phyloP scores from a whole-genome alignment of 176 grass and related monocot genomes.

The Melocanna baccifera region DNA sequence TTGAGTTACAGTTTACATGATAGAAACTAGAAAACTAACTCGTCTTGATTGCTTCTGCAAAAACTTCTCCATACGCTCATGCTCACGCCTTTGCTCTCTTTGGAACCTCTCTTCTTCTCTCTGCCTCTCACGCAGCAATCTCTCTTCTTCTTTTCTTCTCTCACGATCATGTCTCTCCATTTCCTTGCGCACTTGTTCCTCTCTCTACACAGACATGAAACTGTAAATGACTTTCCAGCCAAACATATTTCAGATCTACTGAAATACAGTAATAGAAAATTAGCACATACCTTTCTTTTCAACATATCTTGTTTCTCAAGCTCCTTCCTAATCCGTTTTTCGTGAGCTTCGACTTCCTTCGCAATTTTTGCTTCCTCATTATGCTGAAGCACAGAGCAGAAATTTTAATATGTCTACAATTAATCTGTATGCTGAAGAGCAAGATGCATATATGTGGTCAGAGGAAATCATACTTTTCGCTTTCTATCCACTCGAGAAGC shows the following conservation, averaged over 20 bases:
- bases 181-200: conserved; percentile 90
- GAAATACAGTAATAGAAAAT: conserved; percentile 19
- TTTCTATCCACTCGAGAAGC: conserved; percentile 71
- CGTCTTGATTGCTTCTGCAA: conserved; percentile 73
- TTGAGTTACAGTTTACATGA: conserved; percentile 9
- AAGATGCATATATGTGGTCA: conserved; percentile 18
- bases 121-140: conserved; percentile 79
- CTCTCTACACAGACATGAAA: conserved; percentile 54
- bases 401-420: conserved; percentile 27
- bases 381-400: conserved; percentile 40
- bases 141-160: conserved; percentile 97
- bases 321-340: conserved; percentile 92
- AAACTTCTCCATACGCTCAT: conserved; percentile 87
- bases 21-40: conserved; percentile 53
- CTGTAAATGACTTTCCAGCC: conserved; percentile 8
- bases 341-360: conserved; percentile 97
- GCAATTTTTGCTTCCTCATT: conserved; percentile 93
- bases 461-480: conserved; percentile 64
- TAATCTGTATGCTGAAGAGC: conserved; percentile 17
- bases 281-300: conserved; percentile 73
- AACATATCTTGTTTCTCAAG: conserved; percentile 95
- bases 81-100: conserved; percentile 79
- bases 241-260: conserved; percentile 22
- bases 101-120: conserved; percentile 91
- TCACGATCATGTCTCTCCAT: conserved; percentile 93